Evolutionary conservation across 2,329 filamentous ascomycete species (phyloP), one percentile per base, ranked within the genome.

Genomic region (Zymoseptoria brevis): DNA sequence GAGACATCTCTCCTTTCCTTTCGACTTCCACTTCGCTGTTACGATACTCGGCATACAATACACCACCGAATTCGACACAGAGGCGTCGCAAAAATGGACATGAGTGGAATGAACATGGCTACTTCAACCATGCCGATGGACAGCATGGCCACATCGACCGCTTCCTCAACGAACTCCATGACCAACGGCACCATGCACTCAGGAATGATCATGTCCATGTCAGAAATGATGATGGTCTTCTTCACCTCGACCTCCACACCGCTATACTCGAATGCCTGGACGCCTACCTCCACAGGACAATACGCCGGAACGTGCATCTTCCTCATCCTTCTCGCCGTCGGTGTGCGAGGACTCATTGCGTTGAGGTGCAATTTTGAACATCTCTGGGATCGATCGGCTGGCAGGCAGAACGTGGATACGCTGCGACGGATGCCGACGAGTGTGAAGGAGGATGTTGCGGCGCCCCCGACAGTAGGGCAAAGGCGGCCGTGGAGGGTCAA

Each of bases 301-400:
- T 96, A 96, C 74, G 89, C 89, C 1, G 92, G 84, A 56, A 94
- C 90, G 24, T 94, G 92, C 77, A 87, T 96, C 73, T 96, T 96
- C 76, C 81, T 96, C 57, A 85, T 96, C 70, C 66, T 86, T 50
- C 84, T 96, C 55, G 84, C 86, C 60, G 78, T 84, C 57, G 66
- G 86, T 54, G 84, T 87, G 69, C 88, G 90, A 55, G 77, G 77
- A 19, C 78, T 69, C 19, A 22, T 69, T 4, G 66, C 65, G 4
- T 3, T 66, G 5, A 48, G 67, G 26, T 26, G 51, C 50, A 62
- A 62, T 45, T 57, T 67, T 35, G 16, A 50, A 19, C 24, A 60
- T 6, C 45, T 51, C 51, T 55, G 22, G 13, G 24, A 49, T 16
- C 24, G 29, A 8, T 35, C 22, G 13, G 26, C 8, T 50, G 41